These are phyloP conservation scores for Skeletonema menzelii DNA, from an alignment of 108 stramenopile genomes.

Conservation along the genomic window DNA sequence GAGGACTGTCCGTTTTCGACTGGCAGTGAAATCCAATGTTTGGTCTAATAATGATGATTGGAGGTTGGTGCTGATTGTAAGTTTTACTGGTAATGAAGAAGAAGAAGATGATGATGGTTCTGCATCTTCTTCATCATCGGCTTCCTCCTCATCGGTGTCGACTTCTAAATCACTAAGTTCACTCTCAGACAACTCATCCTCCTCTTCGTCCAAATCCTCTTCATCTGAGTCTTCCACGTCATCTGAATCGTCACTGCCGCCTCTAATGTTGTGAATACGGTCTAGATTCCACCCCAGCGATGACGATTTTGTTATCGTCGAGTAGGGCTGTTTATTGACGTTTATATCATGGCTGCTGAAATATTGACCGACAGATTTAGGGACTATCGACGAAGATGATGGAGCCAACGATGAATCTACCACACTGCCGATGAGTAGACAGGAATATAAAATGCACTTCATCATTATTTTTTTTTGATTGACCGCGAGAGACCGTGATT, in stretches of 20 bases:
- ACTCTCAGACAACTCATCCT: constrained; percentile 12
- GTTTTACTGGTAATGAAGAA: constrained; percentile 45
- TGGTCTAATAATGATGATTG: constrained; percentile 60
- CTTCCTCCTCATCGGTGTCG: constrained; percentile 20
- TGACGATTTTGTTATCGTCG: not conserved
- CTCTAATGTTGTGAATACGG: not conserved
- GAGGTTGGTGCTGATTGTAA: constrained; percentile 60
- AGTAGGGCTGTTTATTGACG: not conserved
- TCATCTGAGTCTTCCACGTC: not conserved
- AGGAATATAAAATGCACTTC: not conserved
- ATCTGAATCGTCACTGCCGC: not conserved
- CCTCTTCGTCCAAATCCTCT: not conserved
- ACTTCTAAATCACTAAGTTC: constrained; percentile 19
- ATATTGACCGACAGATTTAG: not conserved
- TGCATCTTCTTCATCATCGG: constrained; percentile 40
- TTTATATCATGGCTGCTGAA: not conserved
- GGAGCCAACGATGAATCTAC: not conserved
- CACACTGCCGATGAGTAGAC: not conserved
- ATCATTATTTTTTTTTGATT: not conserved
- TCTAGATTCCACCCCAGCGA: not conserved
- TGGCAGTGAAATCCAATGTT: constrained; percentile 58
- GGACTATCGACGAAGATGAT: not conserved
- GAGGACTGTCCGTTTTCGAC: constrained; percentile 53
- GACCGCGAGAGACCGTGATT: too few relatives aligned
- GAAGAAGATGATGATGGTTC: constrained; percentile 1